Conservation (phyloP, 139 green algal species). For the Volvox reticuliferus region DNA sequence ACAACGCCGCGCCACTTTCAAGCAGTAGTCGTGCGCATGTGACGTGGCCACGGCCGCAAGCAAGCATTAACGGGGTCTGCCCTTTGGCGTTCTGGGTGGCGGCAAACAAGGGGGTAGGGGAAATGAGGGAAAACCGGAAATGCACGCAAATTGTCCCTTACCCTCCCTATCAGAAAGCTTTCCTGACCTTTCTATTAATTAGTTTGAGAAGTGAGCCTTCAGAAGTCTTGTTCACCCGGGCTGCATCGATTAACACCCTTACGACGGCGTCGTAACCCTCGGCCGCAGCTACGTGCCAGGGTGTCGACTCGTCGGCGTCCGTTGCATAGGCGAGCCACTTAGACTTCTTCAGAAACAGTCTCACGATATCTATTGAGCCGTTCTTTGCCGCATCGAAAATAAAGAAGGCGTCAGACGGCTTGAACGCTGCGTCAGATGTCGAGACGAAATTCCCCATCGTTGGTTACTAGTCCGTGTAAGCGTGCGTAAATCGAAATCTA, state of each 20-base stretch:
- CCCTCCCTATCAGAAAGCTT: too few relatives aligned
- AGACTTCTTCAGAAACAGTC: conserved; percentile 52
- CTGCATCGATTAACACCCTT: conserved; percentile 23
- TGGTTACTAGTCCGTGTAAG: too few relatives aligned
- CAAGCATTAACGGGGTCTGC: conserved; percentile 51
- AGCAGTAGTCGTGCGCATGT: conserved; percentile 42
- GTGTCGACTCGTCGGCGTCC: neutral
- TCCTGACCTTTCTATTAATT: conserved; percentile 37
- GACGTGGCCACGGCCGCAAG: conserved; percentile 46
- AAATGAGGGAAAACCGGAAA: too few relatives aligned
- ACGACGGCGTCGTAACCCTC: conserved; percentile 33
- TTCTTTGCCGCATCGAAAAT: conserved; percentile 61
- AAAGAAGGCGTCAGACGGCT: conserved; percentile 48
- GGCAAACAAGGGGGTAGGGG: too few relatives aligned
- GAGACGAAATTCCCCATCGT: conserved; percentile 24
- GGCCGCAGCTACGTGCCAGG: conserved; percentile 34
- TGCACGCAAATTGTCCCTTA: too few relatives aligned
- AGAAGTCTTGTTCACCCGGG: conserved; percentile 43
- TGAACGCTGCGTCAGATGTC: neutral
- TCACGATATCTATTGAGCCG: conserved; percentile 67
- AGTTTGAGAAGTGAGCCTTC: conserved; percentile 28
- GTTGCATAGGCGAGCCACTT: conserved; percentile 37
- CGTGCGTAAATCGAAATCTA: too few relatives aligned
- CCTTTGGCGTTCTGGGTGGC: conserved; percentile 32
- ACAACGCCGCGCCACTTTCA: conserved; percentile 28